phyloP scores from a whole-genome alignment of 345 rosid species.

The Schrenkiella parvula region DNA sequence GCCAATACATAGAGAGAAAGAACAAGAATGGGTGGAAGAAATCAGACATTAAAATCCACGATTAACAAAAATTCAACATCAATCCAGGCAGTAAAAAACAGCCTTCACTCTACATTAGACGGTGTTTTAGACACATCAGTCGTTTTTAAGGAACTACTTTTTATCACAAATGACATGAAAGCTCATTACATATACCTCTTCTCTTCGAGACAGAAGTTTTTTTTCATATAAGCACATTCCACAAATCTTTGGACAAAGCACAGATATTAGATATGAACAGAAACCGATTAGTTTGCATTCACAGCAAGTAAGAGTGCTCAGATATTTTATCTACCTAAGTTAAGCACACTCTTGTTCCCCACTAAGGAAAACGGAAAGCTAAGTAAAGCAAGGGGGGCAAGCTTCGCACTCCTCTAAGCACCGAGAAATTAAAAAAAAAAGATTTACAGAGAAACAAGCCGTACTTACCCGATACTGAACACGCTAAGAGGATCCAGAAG shows the following conservation, averaged over 20 bases:
- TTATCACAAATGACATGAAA: background rate
- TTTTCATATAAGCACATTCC: background rate
- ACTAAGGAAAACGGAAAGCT: background rate
- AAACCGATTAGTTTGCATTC: background rate
- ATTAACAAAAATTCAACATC: background rate
- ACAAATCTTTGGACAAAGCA: background rate
- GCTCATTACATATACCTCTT: background rate
- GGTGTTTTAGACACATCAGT: background rate
- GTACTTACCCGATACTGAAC: conserved; percentile 65
- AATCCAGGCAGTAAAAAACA: background rate
- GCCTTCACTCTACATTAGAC: background rate
- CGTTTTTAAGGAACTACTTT: background rate
- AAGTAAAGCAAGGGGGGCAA: background rate
- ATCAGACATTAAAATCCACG: background rate
- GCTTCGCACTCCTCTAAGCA: background rate
- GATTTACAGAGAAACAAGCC: background rate
- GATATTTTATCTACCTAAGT: background rate
- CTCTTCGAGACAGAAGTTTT: background rate
- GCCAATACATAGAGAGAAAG: background rate
- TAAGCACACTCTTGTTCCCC: background rate
- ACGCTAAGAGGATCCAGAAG: conserved; percentile 79
- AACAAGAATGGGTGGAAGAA: background rate
- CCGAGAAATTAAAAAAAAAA: background rate
- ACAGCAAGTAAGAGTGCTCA: background rate
- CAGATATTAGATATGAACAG: background rate